Evolutionary conservation across 345 rosid genomes (phyloP).

Genomic region (Reutealis trisperma): DNA sequence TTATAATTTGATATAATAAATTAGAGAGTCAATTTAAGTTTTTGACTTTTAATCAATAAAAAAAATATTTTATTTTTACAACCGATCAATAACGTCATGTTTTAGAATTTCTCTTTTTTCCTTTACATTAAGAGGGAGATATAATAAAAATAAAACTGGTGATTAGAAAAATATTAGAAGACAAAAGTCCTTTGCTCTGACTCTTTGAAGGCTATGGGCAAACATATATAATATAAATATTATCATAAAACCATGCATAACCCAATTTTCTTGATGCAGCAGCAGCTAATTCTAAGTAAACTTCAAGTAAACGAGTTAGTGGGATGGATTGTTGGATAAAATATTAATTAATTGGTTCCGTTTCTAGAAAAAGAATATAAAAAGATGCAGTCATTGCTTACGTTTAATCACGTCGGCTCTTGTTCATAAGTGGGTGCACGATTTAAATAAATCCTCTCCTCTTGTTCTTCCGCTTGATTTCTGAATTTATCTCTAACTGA

Average conservation of each 20-base stretch:
- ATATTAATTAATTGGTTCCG: too few species aligned
- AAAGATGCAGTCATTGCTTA: slow-evolving; percentile 20
- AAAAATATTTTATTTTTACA: too few species aligned
- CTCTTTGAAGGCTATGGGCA: neutral
- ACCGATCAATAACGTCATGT: too few species aligned
- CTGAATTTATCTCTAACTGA: too few species aligned
- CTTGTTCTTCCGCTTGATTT: too few species aligned
- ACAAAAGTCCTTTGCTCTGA: neutral
- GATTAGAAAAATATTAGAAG: neutral
- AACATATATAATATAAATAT: neutral
- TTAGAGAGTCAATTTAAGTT: too few species aligned
- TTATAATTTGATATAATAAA: too few species aligned
- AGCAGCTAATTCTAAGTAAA: neutral
- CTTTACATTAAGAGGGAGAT: too few species aligned
- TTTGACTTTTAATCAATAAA: too few species aligned
- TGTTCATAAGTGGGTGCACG: neutral
- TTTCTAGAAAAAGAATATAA: neutral
- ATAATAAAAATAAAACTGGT: neutral
- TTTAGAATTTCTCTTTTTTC: too few species aligned
- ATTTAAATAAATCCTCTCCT: neutral
- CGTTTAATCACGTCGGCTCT: neutral
- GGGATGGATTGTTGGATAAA: neutral
- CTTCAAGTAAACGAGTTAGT: slow-evolving; percentile 20
- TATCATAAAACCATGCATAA: neutral
- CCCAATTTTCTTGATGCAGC: neutral